Conservation (phyloP, 164 flowering plant species). For the Tinospora cordifolia region DNA sequence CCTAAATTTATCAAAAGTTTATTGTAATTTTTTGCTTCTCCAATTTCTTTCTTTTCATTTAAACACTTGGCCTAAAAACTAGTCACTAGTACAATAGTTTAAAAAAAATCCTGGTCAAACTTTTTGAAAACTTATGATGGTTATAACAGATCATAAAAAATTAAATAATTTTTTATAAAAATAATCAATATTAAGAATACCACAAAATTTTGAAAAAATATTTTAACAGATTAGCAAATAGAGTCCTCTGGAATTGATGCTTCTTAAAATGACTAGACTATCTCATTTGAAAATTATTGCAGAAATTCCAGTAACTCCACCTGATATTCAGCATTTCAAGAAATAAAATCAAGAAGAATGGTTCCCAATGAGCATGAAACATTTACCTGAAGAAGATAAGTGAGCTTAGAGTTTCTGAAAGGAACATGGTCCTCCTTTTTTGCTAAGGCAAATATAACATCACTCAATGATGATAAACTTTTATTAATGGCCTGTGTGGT, state of each 20-base stretch:
- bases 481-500: constrained; percentile 72
- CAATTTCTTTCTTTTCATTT: too few species aligned
- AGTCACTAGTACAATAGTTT: too few species aligned
- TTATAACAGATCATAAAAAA: too few species aligned
- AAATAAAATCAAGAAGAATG: neutral
- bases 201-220: too few species aligned
- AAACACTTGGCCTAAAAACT: too few species aligned
- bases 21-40: too few species aligned
- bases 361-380: neutral
- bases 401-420: constrained; percentile 87
- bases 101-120: too few species aligned
- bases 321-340: neutral
- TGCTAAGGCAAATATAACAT: constrained; percentile 82
- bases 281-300: neutral
- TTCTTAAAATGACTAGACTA: neutral
- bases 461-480: constrained; percentile 80
- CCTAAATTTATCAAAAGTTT: too few species aligned
- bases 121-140: too few species aligned
- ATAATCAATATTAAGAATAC: too few species aligned
- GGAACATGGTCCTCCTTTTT: constrained; percentile 91
- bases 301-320: neutral
- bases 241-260: neutral
- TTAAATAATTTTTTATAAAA: too few species aligned
- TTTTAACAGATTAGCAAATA: too few species aligned
- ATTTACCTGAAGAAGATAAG: constrained; percentile 92